These are phyloP conservation scores for Microdochium paspali DNA, from an alignment of 2,329 filamentous ascomycete species.

Conservation along the genomic window DNA sequence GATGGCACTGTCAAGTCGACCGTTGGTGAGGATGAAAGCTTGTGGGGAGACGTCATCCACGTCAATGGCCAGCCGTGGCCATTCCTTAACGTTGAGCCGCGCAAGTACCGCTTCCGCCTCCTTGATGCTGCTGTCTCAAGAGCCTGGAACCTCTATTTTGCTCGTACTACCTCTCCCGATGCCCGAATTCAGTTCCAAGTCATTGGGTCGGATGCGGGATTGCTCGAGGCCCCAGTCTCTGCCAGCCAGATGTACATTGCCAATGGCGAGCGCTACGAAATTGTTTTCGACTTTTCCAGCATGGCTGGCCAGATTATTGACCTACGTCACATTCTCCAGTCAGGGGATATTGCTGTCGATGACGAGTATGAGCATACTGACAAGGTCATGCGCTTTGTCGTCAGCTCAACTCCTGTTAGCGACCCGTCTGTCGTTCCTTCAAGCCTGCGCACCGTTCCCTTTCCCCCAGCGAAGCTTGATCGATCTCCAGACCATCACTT, in stretches of 20 bases:
- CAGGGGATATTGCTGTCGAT: conserved; percentile 28
- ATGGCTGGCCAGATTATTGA: conserved; percentile 38
- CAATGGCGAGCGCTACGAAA: conserved; percentile 49
- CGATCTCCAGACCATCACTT: conserved; percentile 28
- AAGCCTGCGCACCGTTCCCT: conserved; percentile 24
- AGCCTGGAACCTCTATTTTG: conserved; percentile 38
- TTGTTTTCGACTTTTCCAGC: conserved; percentile 44
- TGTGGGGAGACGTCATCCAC: conserved; percentile 49
- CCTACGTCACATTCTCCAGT: conserved; percentile 18
- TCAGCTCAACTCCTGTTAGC: conserved; percentile 23
- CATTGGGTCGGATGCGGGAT: conserved; percentile 43
- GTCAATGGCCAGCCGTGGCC: conserved; percentile 53
- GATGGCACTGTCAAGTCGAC: conserved; percentile 39
- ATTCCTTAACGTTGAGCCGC: conserved; percentile 45
- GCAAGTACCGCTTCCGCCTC: conserved; percentile 49
- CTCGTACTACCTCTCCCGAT: conserved; percentile 16
- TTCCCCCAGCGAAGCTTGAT: conserved; percentile 22
- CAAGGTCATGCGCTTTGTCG: conserved; percentile 42
- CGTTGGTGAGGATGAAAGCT: conserved; percentile 29
- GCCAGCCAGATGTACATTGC: conserved; percentile 32
- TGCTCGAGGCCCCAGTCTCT: conserved; percentile 33
- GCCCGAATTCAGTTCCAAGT: conserved; percentile 36
- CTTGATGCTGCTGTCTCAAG: conserved; percentile 39
- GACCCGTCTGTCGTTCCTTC: conserved; percentile 25
- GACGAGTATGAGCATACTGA: conserved; percentile 40